Percentiles rank a stretch among this genome's conserved stretches.
phyloP scores from a whole-genome alignment of 768 basidiomycete genomes.

The Phaeotremella skinneri region DNA sequence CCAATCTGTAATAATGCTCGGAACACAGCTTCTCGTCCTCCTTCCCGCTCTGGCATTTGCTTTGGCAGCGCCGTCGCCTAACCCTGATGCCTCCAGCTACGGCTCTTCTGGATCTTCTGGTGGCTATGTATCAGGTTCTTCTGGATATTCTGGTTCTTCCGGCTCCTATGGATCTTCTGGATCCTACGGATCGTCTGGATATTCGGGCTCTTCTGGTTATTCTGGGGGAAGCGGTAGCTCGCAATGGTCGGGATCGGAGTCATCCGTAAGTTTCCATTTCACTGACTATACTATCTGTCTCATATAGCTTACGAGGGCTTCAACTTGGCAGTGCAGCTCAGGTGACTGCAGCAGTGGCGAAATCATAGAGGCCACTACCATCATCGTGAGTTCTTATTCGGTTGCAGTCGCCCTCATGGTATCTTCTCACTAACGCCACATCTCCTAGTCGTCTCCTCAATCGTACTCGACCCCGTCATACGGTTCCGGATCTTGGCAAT shows the following conservation, averaged over 20 bases:
- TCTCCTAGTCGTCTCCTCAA: not conserved
- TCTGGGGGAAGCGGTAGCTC: no score
- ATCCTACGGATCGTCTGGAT: constrained; percentile 2
- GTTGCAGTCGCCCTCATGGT: no score
- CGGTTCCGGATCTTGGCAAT: constrained; percentile 2
- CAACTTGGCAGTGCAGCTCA: not conserved
- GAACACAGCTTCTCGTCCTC: not conserved
- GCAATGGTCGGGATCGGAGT: no score
- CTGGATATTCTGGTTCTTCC: not conserved
- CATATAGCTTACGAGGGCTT: no score
- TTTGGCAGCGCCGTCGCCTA: not conserved
- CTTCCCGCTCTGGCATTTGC: not conserved
- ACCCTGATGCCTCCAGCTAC: not conserved
- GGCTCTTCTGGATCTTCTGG: not conserved
- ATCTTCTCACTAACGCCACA: not conserved
- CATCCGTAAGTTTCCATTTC: not conserved
- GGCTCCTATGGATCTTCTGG: not conserved
- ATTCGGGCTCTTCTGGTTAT: not conserved
- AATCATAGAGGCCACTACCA: not conserved
- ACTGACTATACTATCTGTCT: not conserved
- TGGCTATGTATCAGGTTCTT: not conserved
- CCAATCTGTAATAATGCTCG: not conserved
- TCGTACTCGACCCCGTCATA: not conserved
- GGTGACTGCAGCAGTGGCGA: not conserved
- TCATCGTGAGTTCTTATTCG: constrained; percentile 1